phyloP scores from a whole-genome alignment of 345 rosid species.

The Populus alba region DNA sequence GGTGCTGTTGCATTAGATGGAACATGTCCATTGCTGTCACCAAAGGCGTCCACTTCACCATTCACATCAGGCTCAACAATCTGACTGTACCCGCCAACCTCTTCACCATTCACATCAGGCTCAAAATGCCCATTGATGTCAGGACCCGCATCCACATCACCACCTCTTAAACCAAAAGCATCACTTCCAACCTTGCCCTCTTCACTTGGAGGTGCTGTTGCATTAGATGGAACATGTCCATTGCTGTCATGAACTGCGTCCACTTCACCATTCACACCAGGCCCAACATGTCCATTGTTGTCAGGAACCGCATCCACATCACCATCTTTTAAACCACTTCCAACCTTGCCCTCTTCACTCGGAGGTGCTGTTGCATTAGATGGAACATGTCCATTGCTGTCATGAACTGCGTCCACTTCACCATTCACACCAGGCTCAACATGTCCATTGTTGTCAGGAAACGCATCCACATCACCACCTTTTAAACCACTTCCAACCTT shows the following conservation, averaged over 20 bases:
- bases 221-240: conserved; percentile 21
- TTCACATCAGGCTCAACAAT: conserved; percentile 20
- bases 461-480: neutral
- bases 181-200: conserved; percentile 25
- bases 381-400: conserved; percentile 18
- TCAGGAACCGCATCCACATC: conserved; percentile 2
- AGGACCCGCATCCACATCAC: neutral
- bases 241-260: conserved; percentile 14
- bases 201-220: conserved; percentile 17
- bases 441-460: conserved; percentile 23
- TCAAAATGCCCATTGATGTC: conserved; percentile 17
- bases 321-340: conserved; percentile 21
- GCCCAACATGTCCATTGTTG: conserved; percentile 20
- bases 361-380: conserved; percentile 21
- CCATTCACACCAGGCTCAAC: conserved; percentile 22
- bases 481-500: conserved; percentile 22
- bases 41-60: conserved; percentile 17
- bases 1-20: conserved; percentile 18
- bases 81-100: neutral
- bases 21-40: conserved; percentile 19
- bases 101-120: too few relatives aligned
- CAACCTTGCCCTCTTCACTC: conserved; percentile 22
- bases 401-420: conserved; percentile 16
- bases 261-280: conserved; percentile 26
- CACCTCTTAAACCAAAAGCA: conserved; percentile 17